Percentiles rank a stretch among this genome's conserved stretches.
phyloP scores from a whole-genome alignment of 441 rosid species.

The Brassica balearica region DNA sequence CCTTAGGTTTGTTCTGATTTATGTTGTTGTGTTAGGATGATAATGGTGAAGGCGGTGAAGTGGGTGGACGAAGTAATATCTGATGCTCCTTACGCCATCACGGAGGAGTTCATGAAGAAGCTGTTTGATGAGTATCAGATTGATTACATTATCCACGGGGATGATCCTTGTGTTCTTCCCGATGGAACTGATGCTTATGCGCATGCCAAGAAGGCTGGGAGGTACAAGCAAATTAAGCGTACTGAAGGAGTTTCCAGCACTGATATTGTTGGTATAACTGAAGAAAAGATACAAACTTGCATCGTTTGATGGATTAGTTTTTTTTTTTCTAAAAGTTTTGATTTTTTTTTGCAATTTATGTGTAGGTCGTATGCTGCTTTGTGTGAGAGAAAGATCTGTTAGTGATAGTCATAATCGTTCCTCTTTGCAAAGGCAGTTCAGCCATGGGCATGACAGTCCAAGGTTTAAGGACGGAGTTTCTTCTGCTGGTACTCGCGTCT shows the following conservation, averaged over 20 bases:
- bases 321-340: not conserved
- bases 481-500: conserved; percentile 51
- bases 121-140: conserved; percentile 87
- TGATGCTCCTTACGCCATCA: conserved; percentile 92
- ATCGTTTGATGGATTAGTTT: not conserved
- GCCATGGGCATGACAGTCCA: conserved; percentile 46
- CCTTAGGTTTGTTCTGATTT: conserved; percentile 30
- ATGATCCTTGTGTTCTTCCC: conserved; percentile 95
- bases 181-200: conserved; percentile 99
- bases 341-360: conserved; percentile 8
- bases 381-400: conserved; percentile 51
- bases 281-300: not conserved
- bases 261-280: conserved; percentile 88
- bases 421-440: conserved; percentile 49
- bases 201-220: conserved; percentile 86
- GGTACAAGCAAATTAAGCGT: conserved; percentile 97
- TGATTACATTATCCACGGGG: conserved; percentile 95
- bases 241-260: conserved; percentile 99
- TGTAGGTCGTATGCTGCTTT: conserved; percentile 86
- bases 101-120: conserved; percentile 85
- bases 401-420: conserved; percentile 46
- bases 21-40: conserved; percentile 59
- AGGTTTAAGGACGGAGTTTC: conserved; percentile 42
- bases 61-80: conserved; percentile 98
- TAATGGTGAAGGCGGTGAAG: conserved; percentile 88